These are phyloP conservation scores for Leishmania arabica DNA, from an alignment of 208 protist species.

Conservation along the genomic window DNA sequence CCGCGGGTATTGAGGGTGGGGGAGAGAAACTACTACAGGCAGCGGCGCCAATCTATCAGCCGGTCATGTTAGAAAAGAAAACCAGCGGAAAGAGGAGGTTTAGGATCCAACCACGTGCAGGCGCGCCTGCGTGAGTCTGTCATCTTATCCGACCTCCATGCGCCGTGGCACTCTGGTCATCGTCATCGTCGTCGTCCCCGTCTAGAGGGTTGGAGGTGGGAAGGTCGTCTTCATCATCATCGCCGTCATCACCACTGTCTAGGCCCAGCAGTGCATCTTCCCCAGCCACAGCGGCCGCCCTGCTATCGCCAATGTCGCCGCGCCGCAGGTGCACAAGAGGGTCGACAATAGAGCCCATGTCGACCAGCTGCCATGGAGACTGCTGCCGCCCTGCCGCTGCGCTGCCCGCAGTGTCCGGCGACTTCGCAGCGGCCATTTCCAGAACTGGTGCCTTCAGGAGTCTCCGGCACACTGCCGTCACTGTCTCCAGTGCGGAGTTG, in stretches of 20 bases:
- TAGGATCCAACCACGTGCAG: background rate
- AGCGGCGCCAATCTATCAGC: background rate
- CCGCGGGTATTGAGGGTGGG: background rate
- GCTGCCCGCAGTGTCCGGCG: background rate
- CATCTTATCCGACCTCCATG: background rate
- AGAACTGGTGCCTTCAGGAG: constrained; percentile 60
- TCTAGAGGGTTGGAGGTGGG: background rate
- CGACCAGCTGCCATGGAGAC: constrained; percentile 24
- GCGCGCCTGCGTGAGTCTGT: background rate
- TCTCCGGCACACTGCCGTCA: constrained; percentile 53
- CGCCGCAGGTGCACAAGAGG: constrained; percentile 23
- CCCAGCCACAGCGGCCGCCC: background rate
- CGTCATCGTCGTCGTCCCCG: constrained; percentile 13
- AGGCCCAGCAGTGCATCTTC: background rate
- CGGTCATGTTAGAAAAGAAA: background rate
- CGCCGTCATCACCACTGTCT: constrained; percentile 1
- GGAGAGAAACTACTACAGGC: background rate
- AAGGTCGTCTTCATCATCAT: constrained; percentile 3
- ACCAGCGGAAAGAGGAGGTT: background rate
- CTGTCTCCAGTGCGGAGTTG: constrained; percentile 49
- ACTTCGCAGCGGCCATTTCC: background rate
- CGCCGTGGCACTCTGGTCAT: background rate
- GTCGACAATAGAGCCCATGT: constrained; percentile 35
- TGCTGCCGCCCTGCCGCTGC: constrained; percentile 1
- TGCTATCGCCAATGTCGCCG: background rate